Evolutionary conservation across 2,329 filamentous ascomycete genomes (phyloP).

Genomic region (Pseudogymnoascus sp.): DNA sequence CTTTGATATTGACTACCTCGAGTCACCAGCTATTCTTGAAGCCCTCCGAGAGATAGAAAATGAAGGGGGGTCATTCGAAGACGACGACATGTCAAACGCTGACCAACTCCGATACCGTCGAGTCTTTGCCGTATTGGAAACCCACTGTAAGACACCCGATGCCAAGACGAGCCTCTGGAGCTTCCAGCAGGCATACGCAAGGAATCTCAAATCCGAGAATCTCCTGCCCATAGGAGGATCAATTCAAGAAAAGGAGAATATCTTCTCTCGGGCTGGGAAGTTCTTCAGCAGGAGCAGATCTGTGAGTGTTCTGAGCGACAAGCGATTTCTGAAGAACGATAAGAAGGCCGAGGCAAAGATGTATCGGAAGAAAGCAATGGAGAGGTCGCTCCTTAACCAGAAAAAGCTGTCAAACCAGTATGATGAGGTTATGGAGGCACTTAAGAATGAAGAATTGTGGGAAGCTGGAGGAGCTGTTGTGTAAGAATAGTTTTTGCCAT

Average conservation of each 20-base stretch:
- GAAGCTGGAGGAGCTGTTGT: not conserved
- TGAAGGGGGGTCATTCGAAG: not conserved
- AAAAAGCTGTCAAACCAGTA: not conserved
- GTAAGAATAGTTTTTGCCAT: not conserved
- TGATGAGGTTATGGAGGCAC: not conserved
- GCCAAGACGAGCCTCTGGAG: conserved; percentile 41
- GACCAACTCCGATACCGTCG: conserved; percentile 40
- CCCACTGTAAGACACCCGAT: conserved; percentile 41
- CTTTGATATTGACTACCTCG: conserved; percentile 20
- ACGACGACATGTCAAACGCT: conserved; percentile 21
- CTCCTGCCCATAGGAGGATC: conserved; percentile 35
- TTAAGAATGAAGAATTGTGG: not conserved
- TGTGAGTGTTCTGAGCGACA: not conserved
- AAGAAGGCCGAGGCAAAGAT: not conserved
- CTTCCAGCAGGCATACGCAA: conserved; percentile 47
- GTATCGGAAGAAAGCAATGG: not conserved
- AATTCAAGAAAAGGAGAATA: not conserved
- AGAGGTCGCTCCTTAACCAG: not conserved
- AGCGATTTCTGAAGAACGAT: not conserved
- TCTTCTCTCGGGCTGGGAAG: not conserved
- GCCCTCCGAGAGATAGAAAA: not conserved
- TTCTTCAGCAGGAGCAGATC: not conserved
- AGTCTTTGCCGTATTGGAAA: conserved; percentile 42
- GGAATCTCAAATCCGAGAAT: conserved; percentile 30
- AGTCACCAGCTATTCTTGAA: conserved; percentile 11